Evolutionary conservation across 225 moss, liverwort and hornwort species (phyloP).

Genomic region (Straminergon stramineum): DNA sequence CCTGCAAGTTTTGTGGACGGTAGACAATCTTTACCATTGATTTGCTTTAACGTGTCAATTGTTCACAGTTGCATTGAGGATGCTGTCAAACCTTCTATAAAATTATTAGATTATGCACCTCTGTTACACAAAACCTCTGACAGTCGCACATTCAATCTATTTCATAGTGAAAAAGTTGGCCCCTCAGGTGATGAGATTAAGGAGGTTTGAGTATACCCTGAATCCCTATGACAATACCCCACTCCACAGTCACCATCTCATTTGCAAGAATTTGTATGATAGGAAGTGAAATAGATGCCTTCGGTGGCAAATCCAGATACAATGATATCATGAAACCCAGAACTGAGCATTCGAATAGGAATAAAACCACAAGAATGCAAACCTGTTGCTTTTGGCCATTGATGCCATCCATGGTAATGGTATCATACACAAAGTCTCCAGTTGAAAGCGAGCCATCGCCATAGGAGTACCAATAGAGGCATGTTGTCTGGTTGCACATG

Average conservation of each 20-base stretch:
- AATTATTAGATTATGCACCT: background rate
- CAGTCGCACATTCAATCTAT: background rate
- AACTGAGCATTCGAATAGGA: background rate
- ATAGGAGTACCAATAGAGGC: constrained; percentile 51
- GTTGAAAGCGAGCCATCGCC: constrained; percentile 47
- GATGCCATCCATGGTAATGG: constrained; percentile 44
- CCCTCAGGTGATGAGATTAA: background rate
- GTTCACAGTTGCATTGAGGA: background rate
- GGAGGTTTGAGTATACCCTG: background rate
- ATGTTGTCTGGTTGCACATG: constrained; percentile 45
- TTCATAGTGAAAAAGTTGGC: background rate
- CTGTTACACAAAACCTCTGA: too few species aligned
- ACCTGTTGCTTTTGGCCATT: constrained; percentile 52
- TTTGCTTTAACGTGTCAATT: background rate
- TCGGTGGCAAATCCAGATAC: background rate
- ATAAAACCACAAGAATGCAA: background rate
- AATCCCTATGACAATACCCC: background rate
- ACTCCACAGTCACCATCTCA: background rate
- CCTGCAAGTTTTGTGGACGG: background rate
- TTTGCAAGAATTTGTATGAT: background rate
- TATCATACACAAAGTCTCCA: constrained; percentile 49
- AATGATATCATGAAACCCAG: background rate
- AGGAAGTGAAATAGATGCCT: background rate
- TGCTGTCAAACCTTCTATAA: background rate
- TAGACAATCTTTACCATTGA: background rate